These are phyloP conservation scores for Sutorius australiensis DNA, from an alignment of 768 basidiomycete species.

Conservation along the genomic window DNA sequence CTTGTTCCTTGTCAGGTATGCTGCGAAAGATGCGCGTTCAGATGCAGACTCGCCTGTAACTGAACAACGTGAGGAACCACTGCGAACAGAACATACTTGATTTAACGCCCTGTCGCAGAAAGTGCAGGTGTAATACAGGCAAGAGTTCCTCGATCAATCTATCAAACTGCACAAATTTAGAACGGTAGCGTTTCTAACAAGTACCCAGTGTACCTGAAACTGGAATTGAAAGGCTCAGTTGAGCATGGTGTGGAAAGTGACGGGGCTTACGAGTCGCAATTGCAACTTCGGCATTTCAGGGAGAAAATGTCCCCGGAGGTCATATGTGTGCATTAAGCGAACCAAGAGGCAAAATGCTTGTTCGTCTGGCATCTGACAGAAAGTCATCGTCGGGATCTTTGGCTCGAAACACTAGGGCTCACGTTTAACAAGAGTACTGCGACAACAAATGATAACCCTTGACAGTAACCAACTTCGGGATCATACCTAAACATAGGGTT, in stretches of 20 bases:
- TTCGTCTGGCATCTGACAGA: slow-evolving; percentile 92
- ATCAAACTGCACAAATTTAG: slow-evolving; percentile 66
- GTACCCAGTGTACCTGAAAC: slow-evolving; percentile 53
- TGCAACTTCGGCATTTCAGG: slow-evolving; percentile 99
- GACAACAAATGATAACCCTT: slow-evolving; percentile 94
- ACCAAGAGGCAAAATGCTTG: slow-evolving; percentile 97
- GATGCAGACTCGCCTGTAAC: slow-evolving; percentile 64
- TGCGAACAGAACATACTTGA: slow-evolving; percentile 98
- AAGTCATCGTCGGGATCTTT: not conserved
- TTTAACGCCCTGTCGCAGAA: slow-evolving; percentile 90
- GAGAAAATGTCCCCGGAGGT: slow-evolving; percentile 93
- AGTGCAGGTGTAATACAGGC: slow-evolving; percentile 90
- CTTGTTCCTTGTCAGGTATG: slow-evolving; percentile 37
- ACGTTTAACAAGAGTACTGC: slow-evolving; percentile 92
- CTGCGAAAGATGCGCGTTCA: not conserved
- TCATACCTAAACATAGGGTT: slow-evolving; percentile 57
- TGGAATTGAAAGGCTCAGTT: slow-evolving; percentile 30
- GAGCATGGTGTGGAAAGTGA: not conserved
- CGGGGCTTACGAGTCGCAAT: slow-evolving; percentile 67
- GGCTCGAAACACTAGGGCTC: slow-evolving; percentile 22
- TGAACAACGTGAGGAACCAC: slow-evolving; percentile 98
- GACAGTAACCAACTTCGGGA: slow-evolving; percentile 94
- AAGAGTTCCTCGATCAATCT: slow-evolving; percentile 88
- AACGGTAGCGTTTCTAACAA: slow-evolving; percentile 1
- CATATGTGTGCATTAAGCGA: slow-evolving; percentile 93